These are phyloP conservation scores for Tieghemiomyces parasiticus DNA, from an alignment of 192 early-diverging fungal species.

Conservation along the genomic window DNA sequence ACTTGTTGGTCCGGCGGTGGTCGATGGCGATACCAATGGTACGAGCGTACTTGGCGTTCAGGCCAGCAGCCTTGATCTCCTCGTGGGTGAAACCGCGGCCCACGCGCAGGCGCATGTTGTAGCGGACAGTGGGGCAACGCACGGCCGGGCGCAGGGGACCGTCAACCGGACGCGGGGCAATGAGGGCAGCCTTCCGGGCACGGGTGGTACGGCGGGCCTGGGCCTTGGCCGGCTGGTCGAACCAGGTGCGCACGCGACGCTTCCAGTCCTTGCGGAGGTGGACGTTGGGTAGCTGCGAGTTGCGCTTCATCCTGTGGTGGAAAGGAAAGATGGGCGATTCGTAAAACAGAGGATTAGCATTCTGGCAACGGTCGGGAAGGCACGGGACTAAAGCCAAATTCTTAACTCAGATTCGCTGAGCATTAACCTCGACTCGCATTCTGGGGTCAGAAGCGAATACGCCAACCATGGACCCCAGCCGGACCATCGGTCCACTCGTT, in stretches of 20 bases:
- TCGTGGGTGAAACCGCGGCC: slow-evolving; percentile 98
- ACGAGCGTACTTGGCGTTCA: slow-evolving; percentile 83
- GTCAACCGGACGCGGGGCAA: slow-evolving; percentile 94
- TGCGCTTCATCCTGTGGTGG: slow-evolving; percentile 56
- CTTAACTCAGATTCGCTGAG: too few species aligned
- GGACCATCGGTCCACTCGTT: too few species aligned
- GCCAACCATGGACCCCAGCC: too few species aligned
- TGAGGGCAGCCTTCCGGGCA: slow-evolving; percentile 85
- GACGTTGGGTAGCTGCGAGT: slow-evolving; percentile 83
- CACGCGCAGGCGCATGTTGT: slow-evolving; percentile 93
- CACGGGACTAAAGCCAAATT: too few species aligned
- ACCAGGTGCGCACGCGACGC: slow-evolving; percentile 92
- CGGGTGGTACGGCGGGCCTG: slow-evolving; percentile 74
- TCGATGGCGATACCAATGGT: slow-evolving; percentile 94
- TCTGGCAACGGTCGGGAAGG: too few species aligned
- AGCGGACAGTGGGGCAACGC: slow-evolving; percentile 89
- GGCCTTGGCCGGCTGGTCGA: slow-evolving; percentile 95
- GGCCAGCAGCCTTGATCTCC: slow-evolving; percentile 93
- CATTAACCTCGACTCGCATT: too few species aligned
- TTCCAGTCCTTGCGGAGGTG: slow-evolving; percentile 99
- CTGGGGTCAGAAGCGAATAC: too few species aligned
- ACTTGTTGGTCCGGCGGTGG: slow-evolving; percentile 91
- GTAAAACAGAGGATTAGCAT: too few species aligned
- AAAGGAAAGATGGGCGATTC: background rate
- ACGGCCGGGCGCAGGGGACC: slow-evolving; percentile 92